Base-by-base conservation (phyloP, 768 basidiomycete genomes). In the Floccularia luteovirens region DNA sequence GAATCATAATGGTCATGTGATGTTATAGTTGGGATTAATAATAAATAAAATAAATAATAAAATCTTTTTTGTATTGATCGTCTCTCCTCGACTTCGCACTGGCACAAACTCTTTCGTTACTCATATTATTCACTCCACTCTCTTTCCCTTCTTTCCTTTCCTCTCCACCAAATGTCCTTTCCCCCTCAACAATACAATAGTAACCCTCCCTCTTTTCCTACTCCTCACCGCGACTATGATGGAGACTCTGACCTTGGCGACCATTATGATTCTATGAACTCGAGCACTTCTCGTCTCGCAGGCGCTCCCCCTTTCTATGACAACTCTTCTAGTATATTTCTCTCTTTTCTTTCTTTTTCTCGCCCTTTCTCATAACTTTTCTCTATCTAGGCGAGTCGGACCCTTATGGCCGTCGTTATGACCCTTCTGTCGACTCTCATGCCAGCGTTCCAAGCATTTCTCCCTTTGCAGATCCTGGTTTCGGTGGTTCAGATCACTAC, bases 401-500 rank as follows among this genome's bases (percentile, higher is more conserved):
- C 27, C 40, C 53, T 32, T 59, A 60, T 47, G 52, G 53, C 39
- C 70, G 66, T 47, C 71, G 66, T 25, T 79, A 81, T 48, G 60
- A 70, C 31, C 66, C 75, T 14, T 81, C 79, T 36, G 64, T 79
- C 48, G 69, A 70, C 54, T 82, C 79, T 12, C 78, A 80, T 56
- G 65, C 67, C 36, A 79, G 76, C 55, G 62, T 73, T 42, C 69
- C 71, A 38, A 74, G 66, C 51, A 70, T 72, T 37, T 77, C 76
- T 22, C 77, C 77, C 30, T 80, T 77, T 54, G 69, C 65, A 27
- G 77, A 81, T 56, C 65, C 74, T 20, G 72, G 67, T 17, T 58
- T 68, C 36, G 69, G 66, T 39, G 58, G 63, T 36, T 56, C 66
- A 16, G 79, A 87, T 41, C 87, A 86, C 40, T 98, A 94, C 59